These are phyloP conservation scores for Verticillium longisporum DNA, from an alignment of 2,329 filamentous ascomycete species.

Conservation along the genomic window DNA sequence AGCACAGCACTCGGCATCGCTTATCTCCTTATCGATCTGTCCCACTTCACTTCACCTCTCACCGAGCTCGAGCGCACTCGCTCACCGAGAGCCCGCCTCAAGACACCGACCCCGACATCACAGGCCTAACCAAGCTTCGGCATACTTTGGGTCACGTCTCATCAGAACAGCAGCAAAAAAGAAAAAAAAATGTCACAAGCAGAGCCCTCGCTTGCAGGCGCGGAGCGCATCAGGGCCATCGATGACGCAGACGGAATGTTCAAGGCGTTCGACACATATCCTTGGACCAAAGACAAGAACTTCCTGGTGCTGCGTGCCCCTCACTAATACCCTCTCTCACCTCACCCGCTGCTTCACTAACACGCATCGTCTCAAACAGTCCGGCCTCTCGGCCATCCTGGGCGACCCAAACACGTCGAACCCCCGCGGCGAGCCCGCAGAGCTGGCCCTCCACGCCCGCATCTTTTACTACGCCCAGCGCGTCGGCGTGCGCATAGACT, in stretches of 20 bases:
- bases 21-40: background rate
- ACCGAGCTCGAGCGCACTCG: background rate
- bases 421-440: conserved; percentile 42
- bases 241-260: conserved; percentile 39
- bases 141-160: background rate
- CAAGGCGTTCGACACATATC: conserved; percentile 56
- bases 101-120: background rate
- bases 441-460: conserved; percentile 60
- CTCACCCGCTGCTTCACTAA: background rate
- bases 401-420: conserved; percentile 38
- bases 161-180: background rate
- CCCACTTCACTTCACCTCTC: background rate
- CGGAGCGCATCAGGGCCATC: conserved; percentile 31
- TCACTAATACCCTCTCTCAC: background rate
- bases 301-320: conserved; percentile 49
- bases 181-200: conserved; percentile 1
- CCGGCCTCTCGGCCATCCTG: conserved; percentile 58
- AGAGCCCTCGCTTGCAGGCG: conserved; percentile 16
- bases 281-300: conserved; percentile 60
- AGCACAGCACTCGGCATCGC: background rate
- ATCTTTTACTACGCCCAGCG: conserved; percentile 57
- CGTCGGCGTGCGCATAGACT: conserved; percentile 52
- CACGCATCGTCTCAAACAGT: conserved; percentile 21
- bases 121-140: background rate
- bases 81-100: conserved; percentile 1